A percentile compares a stretch with the other conserved stretches of the same genome.
Evolutionary conservation across 805 yeast genomes (phyloP).

Genomic region (Candida vaughaniae): DNA sequence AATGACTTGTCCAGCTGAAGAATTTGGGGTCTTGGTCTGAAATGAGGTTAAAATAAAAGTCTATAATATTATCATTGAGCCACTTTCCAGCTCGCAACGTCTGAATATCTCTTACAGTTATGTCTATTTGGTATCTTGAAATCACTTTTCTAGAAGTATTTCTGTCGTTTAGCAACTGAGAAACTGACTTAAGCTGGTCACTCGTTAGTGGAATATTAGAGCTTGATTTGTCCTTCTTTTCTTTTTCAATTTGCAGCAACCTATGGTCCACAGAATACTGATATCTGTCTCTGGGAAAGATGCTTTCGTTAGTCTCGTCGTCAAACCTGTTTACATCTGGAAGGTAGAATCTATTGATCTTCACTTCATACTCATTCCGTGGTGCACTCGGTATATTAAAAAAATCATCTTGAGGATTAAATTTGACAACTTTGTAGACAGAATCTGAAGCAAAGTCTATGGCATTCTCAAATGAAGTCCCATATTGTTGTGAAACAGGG

Average conservation of each 20-base stretch:
- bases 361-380: conserved; percentile 9
- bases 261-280: conserved; percentile 13
- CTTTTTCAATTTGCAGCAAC: conserved; percentile 14
- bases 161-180: conserved; percentile 12
- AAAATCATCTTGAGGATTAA: conserved; percentile 9
- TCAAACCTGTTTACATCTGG: conserved; percentile 9
- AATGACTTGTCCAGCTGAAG: conserved; percentile 85
- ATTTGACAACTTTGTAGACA: conserved; percentile 10
- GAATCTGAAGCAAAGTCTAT: conserved; percentile 7
- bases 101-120: conserved; percentile 62
- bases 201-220: conserved; percentile 12
- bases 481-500: conserved; percentile 10
- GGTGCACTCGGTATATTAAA: background rate
- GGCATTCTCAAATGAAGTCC: conserved; percentile 14
- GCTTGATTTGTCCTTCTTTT: conserved; percentile 12
- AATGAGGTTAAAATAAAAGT: conserved; percentile 65
- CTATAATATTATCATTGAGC: conserved; percentile 91
- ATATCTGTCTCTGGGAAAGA: conserved; percentile 1
- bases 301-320: background rate
- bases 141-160: conserved; percentile 10
- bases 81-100: conserved; percentile 72
- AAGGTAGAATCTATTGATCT: conserved; percentile 12
- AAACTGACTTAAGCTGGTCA: conserved; percentile 13
- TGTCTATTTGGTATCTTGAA: conserved; percentile 46
- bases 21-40: conserved; percentile 40